These are phyloP conservation scores for Fraxinus nigra DNA, from an alignment of 305 asterid species.

Conservation along the genomic window DNA sequence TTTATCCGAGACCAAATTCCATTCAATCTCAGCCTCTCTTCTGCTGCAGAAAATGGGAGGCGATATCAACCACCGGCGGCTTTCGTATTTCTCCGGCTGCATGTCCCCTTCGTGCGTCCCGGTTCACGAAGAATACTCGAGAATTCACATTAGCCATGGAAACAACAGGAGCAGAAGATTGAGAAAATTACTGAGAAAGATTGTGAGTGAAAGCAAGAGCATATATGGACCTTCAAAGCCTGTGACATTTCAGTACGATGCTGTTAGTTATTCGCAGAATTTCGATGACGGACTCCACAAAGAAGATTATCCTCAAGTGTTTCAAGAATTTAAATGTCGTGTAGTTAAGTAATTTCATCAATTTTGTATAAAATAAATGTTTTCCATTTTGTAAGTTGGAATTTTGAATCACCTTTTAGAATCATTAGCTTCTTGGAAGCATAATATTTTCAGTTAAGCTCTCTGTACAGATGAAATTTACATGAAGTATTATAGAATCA, in stretches of 20 bases:
- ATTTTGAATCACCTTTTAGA: background rate
- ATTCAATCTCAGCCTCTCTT: background rate
- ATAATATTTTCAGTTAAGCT: background rate
- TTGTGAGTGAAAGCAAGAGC: slow-evolving; percentile 63
- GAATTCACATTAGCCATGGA: slow-evolving; percentile 33
- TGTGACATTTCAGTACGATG: slow-evolving; percentile 66
- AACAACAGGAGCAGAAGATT: slow-evolving; percentile 32
- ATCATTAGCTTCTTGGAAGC: background rate
- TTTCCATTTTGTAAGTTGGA: background rate
- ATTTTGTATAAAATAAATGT: background rate
- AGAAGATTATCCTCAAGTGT: slow-evolving; percentile 40
- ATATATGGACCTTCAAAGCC: slow-evolving; percentile 45
- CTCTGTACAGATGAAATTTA: too few species aligned
- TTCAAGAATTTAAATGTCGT: slow-evolving; percentile 28
- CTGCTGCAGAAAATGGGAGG: slow-evolving; percentile 20
- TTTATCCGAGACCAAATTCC: background rate
- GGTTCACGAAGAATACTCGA: slow-evolving; percentile 70
- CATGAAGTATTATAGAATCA: too few species aligned
- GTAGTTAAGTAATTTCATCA: background rate
- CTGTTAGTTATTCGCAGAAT: slow-evolving; percentile 80
- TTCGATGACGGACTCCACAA: slow-evolving; percentile 72
- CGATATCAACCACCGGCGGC: slow-evolving; percentile 15
- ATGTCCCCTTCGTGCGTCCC: slow-evolving; percentile 67
- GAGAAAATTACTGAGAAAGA: slow-evolving; percentile 49
- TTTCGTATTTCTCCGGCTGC: slow-evolving; percentile 36